These are phyloP conservation scores for Cryptococcus deneoformans DNA, from an alignment of 1,284 basidiomycete species.

Conservation along the genomic window DNA sequence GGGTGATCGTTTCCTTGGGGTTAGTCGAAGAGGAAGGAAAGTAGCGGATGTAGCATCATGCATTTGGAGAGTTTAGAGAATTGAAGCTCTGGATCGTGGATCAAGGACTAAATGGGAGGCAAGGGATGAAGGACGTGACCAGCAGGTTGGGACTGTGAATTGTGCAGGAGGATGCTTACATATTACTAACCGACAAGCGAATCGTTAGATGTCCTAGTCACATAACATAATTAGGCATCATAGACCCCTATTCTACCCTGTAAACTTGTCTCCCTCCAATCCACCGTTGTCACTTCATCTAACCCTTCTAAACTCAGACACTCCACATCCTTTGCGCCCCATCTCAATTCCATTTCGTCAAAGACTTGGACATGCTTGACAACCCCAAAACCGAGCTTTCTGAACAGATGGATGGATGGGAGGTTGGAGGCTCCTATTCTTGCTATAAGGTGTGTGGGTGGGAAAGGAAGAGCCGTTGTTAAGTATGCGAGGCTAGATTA, in stretches of 20 bases:
- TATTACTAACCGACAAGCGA: not conserved
- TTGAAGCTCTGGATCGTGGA: too few relatives aligned
- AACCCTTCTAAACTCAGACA: slow-evolving; percentile 3
- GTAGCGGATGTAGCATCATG: slow-evolving; percentile 6
- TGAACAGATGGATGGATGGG: slow-evolving; percentile 61
- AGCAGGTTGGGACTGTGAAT: not conserved
- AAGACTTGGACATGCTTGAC: slow-evolving; percentile 68
- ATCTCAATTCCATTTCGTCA: slow-evolving; percentile 67
- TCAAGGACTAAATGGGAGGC: too few relatives aligned
- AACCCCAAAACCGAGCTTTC: slow-evolving; percentile 64
- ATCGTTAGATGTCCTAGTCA: not conserved
- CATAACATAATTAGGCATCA: slow-evolving; percentile 2
- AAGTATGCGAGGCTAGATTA: slow-evolving; percentile 46
- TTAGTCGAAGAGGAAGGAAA: slow-evolving; percentile 59
- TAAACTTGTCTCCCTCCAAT: slow-evolving; percentile 14
- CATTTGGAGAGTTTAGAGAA: not conserved
- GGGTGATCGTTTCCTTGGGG: slow-evolving; percentile 69
- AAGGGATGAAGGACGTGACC: too few relatives aligned
- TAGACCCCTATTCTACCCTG: slow-evolving; percentile 20
- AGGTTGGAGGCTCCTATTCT: slow-evolving; percentile 58
- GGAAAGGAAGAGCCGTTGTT: slow-evolving; percentile 17
- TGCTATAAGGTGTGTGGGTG: slow-evolving; percentile 53
- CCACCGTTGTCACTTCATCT: not conserved
- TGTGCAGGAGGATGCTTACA: too few relatives aligned
- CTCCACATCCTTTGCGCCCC: slow-evolving; percentile 12